Evolutionary conservation across 495 filamentous ascomycete species (phyloP).

Genomic region (Aspergillus hancockii): DNA sequence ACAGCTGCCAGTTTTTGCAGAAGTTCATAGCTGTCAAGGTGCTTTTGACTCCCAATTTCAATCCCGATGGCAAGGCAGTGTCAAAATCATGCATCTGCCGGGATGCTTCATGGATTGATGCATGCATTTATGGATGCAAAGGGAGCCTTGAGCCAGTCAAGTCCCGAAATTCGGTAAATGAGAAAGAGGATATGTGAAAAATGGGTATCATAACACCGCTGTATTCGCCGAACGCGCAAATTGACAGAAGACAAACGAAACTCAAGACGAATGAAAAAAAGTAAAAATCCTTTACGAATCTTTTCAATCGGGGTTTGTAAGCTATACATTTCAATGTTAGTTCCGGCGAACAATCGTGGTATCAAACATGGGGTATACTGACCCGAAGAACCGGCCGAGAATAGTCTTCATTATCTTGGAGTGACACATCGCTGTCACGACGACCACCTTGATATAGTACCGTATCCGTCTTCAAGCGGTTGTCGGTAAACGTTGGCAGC

Average conservation of each 20-base stretch:
- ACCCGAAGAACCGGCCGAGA: slow-evolving; percentile 58
- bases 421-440: slow-evolving; percentile 51
- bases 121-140: background rate
- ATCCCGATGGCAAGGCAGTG: background rate
- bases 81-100: background rate
- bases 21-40: background rate
- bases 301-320: slow-evolving; percentile 55
- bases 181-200: slow-evolving; percentile 39
- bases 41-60: background rate
- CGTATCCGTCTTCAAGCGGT: slow-evolving; percentile 45
- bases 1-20: background rate
- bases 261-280: slow-evolving; percentile 20
- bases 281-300: background rate
- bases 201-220: slow-evolving; percentile 50
- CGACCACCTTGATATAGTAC: slow-evolving; percentile 48
- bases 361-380: slow-evolving; percentile 21
- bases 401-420: slow-evolving; percentile 59
- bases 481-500: slow-evolving; percentile 43
- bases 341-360: background rate
- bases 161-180: slow-evolving; percentile 22
- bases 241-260: slow-evolving; percentile 32
- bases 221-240: slow-evolving; percentile 37
- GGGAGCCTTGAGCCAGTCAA: slow-evolving; percentile 15
- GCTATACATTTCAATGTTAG: slow-evolving; percentile 36
- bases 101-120: background rate